These are phyloP conservation scores for Isabelozyma heimii DNA, from an alignment of 805 yeast species.

Conservation along the genomic window DNA sequence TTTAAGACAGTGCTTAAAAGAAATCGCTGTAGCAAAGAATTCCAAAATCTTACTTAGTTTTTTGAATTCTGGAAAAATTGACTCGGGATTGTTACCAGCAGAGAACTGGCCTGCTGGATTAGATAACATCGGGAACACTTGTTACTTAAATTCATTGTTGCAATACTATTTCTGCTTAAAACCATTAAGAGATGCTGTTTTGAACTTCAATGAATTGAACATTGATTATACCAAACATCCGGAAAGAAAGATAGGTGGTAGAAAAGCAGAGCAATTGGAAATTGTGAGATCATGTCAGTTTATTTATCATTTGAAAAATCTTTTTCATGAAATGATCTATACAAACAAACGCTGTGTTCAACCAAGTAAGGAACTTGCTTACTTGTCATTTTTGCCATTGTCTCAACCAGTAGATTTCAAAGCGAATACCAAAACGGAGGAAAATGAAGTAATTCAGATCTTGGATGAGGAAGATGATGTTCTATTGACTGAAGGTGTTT, in stretches of 20 bases:
- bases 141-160: slow-evolving; percentile 85
- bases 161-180: slow-evolving; percentile 87
- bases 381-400: slow-evolving; percentile 77
- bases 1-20: slow-evolving; percentile 56
- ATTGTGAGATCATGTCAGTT: slow-evolving; percentile 81
- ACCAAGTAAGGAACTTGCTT: slow-evolving; percentile 83
- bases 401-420: slow-evolving; percentile 64
- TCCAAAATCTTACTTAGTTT: slow-evolving; percentile 57
- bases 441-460: slow-evolving; percentile 12
- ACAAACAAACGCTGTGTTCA: slow-evolving; percentile 63
- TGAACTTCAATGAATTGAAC: slow-evolving; percentile 47
- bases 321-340: slow-evolving; percentile 69
- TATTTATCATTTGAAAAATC: slow-evolving; percentile 63
- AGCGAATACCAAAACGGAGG: slow-evolving; percentile 17
- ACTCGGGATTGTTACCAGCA: slow-evolving; percentile 53
- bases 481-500: neutral
- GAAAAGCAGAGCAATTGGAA: slow-evolving; percentile 76
- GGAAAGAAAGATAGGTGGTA: slow-evolving; percentile 80
- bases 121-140: slow-evolving; percentile 93
- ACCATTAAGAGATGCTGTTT: slow-evolving; percentile 69
- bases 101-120: slow-evolving; percentile 87
- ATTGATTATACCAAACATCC: slow-evolving; percentile 17
- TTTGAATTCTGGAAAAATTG: slow-evolving; percentile 60
- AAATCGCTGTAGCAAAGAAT: slow-evolving; percentile 52
- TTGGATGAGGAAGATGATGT: slow-evolving; percentile 1